Evolutionary conservation across 2,329 filamentous ascomycete species (phyloP).

Genomic region (Neofusicoccum laricinum): DNA sequence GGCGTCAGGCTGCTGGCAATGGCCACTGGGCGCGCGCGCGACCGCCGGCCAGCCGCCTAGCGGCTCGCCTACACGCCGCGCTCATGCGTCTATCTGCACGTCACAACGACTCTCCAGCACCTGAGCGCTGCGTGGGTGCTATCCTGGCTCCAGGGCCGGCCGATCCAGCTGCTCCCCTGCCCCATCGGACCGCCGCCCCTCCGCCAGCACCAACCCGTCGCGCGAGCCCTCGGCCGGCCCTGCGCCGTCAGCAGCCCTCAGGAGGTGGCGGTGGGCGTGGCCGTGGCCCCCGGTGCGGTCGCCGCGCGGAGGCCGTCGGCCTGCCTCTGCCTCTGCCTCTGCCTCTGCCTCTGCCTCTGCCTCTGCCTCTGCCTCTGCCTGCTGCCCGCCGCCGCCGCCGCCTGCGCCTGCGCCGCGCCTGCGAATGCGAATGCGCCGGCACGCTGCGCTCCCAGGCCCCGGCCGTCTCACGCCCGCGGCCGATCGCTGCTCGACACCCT

Average conservation of each 20-base stretch:
- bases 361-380: neutral
- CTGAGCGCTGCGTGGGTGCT: constrained; percentile 4
- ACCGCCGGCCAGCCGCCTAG: constrained; percentile 2
- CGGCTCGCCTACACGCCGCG: constrained; percentile 6
- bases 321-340: neutral
- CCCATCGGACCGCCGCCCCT: neutral
- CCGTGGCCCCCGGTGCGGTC: neutral
- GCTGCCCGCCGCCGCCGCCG: too few relatives aligned
- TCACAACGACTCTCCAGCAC: constrained; percentile 6
- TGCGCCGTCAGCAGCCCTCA: constrained; percentile 14
- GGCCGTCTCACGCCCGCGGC: constrained; percentile 3
- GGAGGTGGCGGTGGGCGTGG: constrained; percentile 5
- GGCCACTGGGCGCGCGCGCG: too few relatives aligned
- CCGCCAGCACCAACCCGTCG: neutral
- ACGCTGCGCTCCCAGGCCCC: neutral
- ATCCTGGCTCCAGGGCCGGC: constrained; percentile 8
- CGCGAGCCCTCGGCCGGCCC: constrained; percentile 13
- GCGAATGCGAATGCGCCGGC: neutral
- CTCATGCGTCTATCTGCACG: constrained; percentile 16
- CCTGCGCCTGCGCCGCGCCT: too few relatives aligned
- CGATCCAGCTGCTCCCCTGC: constrained; percentile 8
- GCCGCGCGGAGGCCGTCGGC: too few relatives aligned
- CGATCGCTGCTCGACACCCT: constrained; percentile 6
- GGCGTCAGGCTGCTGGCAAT: too few relatives aligned
- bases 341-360: neutral